These are phyloP conservation scores for Ceriops decandra DNA, from an alignment of 345 rosid species.

Conservation along the genomic window DNA sequence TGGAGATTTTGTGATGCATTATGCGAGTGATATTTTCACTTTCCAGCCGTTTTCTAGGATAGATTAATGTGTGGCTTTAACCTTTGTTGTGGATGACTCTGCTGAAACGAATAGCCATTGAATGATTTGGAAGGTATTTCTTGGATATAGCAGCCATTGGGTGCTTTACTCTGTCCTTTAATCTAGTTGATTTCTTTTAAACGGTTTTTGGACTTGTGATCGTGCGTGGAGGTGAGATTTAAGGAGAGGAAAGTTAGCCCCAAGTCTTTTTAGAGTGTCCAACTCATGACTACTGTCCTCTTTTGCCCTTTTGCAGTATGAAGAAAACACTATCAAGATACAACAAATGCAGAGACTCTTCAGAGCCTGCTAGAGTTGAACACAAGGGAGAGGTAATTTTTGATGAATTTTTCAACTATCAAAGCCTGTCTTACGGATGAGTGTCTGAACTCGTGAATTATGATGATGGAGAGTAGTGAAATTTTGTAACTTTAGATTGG, in stretches of 20 bases:
- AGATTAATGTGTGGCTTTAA: too few relatives aligned
- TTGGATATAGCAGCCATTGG: too few relatives aligned
- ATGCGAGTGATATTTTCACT: too few relatives aligned
- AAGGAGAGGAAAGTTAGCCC: neutral
- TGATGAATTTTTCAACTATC: constrained; percentile 6
- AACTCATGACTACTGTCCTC: constrained; percentile 5
- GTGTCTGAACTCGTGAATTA: neutral
- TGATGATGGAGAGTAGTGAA: neutral
- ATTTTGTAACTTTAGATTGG: neutral
- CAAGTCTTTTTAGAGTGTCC: neutral
- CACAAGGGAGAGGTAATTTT: constrained; percentile 52
- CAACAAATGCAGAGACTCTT: constrained; percentile 42
- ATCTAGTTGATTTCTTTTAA: neutral
- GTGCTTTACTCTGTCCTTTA: too few relatives aligned
- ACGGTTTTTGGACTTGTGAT: neutral
- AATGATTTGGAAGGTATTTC: too few relatives aligned
- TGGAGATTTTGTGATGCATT: too few relatives aligned
- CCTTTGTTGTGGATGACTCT: too few relatives aligned
- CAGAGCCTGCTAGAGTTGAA: constrained; percentile 42
- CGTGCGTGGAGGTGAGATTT: neutral
- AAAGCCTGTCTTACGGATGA: neutral
- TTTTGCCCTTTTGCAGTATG: constrained; percentile 46
- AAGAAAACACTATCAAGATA: constrained; percentile 71
- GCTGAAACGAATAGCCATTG: too few relatives aligned
- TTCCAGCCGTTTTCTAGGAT: too few relatives aligned